Conservation (phyloP, 1,139 yeast species). For the Geotrichum candidum region DNA sequence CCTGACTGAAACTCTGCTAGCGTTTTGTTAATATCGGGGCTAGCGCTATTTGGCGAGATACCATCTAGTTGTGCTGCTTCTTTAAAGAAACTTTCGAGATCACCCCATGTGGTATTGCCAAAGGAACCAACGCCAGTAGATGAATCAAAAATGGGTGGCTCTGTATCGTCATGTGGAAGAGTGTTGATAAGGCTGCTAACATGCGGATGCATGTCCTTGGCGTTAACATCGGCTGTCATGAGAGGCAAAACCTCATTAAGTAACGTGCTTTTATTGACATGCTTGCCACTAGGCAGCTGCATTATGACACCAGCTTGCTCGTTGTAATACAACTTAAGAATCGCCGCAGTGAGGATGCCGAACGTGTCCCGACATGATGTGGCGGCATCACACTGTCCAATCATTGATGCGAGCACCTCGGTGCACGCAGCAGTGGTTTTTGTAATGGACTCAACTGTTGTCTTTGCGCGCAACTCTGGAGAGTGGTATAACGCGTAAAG, state of each 20-base stretch:
- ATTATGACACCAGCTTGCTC: slow-evolving; percentile 24
- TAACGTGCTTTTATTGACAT: not conserved
- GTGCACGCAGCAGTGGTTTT: slow-evolving; percentile 52
- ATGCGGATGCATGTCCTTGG: slow-evolving; percentile 5
- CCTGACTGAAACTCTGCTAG: not conserved
- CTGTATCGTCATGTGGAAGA: not conserved
- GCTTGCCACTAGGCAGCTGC: slow-evolving; percentile 11
- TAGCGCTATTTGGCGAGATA: slow-evolving; percentile 19
- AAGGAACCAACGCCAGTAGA: not conserved
- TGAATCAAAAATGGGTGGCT: not conserved
- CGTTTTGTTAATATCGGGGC: not conserved
- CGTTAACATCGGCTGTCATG: not conserved
- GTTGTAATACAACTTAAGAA: slow-evolving; percentile 54
- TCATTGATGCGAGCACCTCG: slow-evolving; percentile 53
- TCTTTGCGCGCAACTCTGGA: slow-evolving; percentile 44
- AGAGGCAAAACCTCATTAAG: not conserved
- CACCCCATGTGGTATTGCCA: slow-evolving; percentile 20
- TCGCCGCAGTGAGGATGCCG: slow-evolving; percentile 65
- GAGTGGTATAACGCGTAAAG: slow-evolving; percentile 71
- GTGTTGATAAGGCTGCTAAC: slow-evolving; percentile 2
- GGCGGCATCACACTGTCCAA: slow-evolving; percentile 77
- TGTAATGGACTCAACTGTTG: slow-evolving; percentile 50
- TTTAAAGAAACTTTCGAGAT: slow-evolving; percentile 27
- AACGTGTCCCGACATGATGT: slow-evolving; percentile 63
- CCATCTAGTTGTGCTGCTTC: slow-evolving; percentile 28